Conservation (phyloP, 2,329 filamentous ascomycete genomes). For the Plectosphaerella plurivora region DNA sequence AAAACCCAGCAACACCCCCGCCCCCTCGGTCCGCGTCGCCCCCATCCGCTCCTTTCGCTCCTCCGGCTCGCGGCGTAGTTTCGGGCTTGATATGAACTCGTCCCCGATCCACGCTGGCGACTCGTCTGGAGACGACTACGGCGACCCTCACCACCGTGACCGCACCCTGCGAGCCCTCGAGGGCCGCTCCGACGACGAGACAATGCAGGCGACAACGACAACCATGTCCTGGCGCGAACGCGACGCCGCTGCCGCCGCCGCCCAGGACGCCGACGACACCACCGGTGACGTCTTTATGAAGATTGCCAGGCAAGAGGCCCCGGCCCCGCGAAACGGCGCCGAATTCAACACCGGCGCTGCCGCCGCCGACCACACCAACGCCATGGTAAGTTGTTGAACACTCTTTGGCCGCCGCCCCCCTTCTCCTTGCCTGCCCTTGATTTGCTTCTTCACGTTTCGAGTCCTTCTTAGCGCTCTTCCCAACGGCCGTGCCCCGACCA, state of each 20-base stretch:
- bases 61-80: conserved; percentile 52
- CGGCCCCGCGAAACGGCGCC: conserved; percentile 22
- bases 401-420: neutral
- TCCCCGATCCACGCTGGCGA: conserved; percentile 39
- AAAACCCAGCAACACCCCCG: conserved; percentile 26
- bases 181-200: conserved; percentile 33
- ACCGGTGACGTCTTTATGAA: conserved; percentile 53
- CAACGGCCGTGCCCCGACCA: conserved; percentile 2
- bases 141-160: conserved; percentile 42
- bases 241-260: neutral
- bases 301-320: conserved; percentile 51
- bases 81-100: conserved; percentile 47
- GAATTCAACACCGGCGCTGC: conserved; percentile 8
- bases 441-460: conserved; percentile 2
- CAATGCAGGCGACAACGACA: conserved; percentile 26
- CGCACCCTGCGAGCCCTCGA: conserved; percentile 48
- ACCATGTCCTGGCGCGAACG: conserved; percentile 20
- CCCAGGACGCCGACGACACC: conserved; percentile 42
- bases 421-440: neutral
- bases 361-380: conserved; percentile 29
- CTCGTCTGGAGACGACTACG: conserved; percentile 31
- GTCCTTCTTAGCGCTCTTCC: conserved; percentile 1
- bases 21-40: conserved; percentile 37
- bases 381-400: conserved; percentile 38
- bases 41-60: conserved; percentile 54